Base-by-base conservation (phyloP, 2,329 filamentous ascomycete species). In the Scytalidium lignicola region DNA sequence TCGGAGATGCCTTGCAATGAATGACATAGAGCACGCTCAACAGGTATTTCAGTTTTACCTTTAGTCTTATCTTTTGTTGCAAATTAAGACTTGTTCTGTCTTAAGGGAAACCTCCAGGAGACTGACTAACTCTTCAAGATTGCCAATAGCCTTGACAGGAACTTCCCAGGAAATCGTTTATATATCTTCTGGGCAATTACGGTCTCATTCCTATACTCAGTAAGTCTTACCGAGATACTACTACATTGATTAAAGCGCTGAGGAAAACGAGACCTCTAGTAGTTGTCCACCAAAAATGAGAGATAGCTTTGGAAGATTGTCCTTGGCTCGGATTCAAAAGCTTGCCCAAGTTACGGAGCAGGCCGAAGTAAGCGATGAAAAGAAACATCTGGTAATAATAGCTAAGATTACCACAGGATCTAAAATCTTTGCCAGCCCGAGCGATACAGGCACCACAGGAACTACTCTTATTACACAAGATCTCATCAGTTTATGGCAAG, bases 181-280 rank as follows among this genome's bases (percentile, higher is more conserved):
- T 66, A 65, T 46, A 48, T 61, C 29, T 65, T 65, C 44, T 67
- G 63, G 63, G 64, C 61, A 21, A 59, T 67, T 17, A 55, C 63
- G 13, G 55, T 58, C 5, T 58, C 61, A 49, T 62, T 61, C 47
- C 45, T 64, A 20, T 62, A 55, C 48, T 60, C 62, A n/a, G 62
- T 64, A 53, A 57, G 56, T 53, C 3, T 29, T 10, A 13, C 5
- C n/a, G 17, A 7, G 26, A n/a, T 37, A 13, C 9, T 19, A 29
- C 8, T 26, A 20, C 47, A 32, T 10, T 41, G 9, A 21, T 18
- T 39, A 20, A 21, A n/a, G 44, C 40, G 29, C 51, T 60, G 47
- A 59, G n/a, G 17, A 21, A 13, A 44, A 1, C 15, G 43, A 63
- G 61, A 54, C 52, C 32, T 58, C 57, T 10, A 41, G 42, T 46